Percentiles rank a stretch among this genome's conserved stretches.
Evolutionary conservation across 805 yeast species (phyloP).

Genomic region (Kazachstania kunashirensis): DNA sequence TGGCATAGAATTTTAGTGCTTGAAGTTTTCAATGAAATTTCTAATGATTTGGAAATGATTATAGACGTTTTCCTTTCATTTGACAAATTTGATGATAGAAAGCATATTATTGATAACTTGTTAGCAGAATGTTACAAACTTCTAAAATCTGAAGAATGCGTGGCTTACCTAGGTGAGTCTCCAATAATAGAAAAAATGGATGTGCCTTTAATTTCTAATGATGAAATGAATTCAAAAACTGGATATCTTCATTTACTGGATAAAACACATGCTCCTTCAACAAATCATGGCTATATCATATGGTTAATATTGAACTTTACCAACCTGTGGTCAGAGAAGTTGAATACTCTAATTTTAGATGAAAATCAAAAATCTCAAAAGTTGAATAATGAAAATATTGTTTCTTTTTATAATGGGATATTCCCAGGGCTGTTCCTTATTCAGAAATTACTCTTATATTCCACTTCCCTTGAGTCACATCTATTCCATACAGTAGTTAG

Average conservation of each 20-base stretch:
- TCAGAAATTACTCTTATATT: constrained; percentile 46
- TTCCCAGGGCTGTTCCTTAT: constrained; percentile 36
- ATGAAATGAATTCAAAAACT: constrained; percentile 40
- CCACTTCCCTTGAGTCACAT: constrained; percentile 56
- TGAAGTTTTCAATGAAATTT: constrained; percentile 58
- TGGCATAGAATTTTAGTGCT: constrained; percentile 73
- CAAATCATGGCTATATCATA: constrained; percentile 53
- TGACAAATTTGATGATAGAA: constrained; percentile 49
- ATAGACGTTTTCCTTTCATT: constrained; percentile 47
- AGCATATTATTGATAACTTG: constrained; percentile 50
- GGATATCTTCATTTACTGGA: constrained; percentile 69
- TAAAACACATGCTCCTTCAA: constrained; percentile 64
- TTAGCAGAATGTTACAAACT: constrained; percentile 35
- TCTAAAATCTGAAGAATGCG: constrained; percentile 24
- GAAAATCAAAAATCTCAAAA: constrained; percentile 29
- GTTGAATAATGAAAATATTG: constrained; percentile 7
- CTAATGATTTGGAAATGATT: constrained; percentile 46
- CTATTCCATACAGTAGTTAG: constrained; percentile 58
- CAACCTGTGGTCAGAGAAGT: constrained; percentile 55
- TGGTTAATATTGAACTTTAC: constrained; percentile 48
- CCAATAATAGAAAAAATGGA: constrained; percentile 27
- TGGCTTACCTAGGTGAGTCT: constrained; percentile 28
- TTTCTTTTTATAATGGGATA: constrained; percentile 27
- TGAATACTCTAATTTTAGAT: constrained; percentile 24
- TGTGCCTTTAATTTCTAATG: constrained; percentile 32